Percentiles rank a stretch among this genome's conserved stretches.
Evolutionary conservation across 129 eudicot genomes (phyloP).

Genomic region (Helichrysum umbraculigerum): DNA sequence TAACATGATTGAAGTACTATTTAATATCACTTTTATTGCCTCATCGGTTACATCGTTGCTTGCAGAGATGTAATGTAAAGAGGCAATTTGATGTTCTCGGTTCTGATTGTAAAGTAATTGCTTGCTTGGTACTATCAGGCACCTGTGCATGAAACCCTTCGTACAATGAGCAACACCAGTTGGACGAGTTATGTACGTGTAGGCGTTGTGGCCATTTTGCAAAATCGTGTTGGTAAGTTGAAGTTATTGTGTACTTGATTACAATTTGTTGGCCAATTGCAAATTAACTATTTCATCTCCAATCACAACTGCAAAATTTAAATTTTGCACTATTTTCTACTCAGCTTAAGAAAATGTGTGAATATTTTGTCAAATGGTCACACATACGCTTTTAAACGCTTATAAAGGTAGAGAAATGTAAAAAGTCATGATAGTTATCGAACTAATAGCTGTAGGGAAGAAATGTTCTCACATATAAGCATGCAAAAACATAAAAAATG

Average conservation of each 20-base stretch:
- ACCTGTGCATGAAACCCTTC: slow-evolving; percentile 54
- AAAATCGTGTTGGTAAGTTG: slow-evolving; percentile 76
- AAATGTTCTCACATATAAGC: neutral
- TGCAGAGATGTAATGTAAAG: slow-evolving; percentile 20
- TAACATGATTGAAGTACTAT: neutral
- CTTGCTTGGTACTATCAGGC: slow-evolving; percentile 45
- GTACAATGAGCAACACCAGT: slow-evolving; percentile 37
- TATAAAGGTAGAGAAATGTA: neutral
- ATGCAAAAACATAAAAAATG: neutral
- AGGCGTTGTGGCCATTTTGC: slow-evolving; percentile 77
- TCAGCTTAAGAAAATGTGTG: too few relatives aligned
- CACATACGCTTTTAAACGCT: neutral
- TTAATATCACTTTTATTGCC: slow-evolving; percentile 2
- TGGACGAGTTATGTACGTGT: slow-evolving; percentile 68
- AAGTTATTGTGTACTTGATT: slow-evolving; percentile 19
- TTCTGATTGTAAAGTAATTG: slow-evolving; percentile 17
- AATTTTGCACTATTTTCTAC: neutral
- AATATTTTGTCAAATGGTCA: neutral
- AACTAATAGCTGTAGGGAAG: neutral
- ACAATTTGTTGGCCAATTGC: neutral
- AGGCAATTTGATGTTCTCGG: slow-evolving; percentile 1
- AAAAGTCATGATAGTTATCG: neutral
- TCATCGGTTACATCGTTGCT: slow-evolving; percentile 6
- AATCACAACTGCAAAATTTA: neutral
- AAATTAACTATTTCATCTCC: neutral